Conservation (phyloP, 495 filamentous ascomycete genomes). For the Saxispiralis lemnorum region DNA sequence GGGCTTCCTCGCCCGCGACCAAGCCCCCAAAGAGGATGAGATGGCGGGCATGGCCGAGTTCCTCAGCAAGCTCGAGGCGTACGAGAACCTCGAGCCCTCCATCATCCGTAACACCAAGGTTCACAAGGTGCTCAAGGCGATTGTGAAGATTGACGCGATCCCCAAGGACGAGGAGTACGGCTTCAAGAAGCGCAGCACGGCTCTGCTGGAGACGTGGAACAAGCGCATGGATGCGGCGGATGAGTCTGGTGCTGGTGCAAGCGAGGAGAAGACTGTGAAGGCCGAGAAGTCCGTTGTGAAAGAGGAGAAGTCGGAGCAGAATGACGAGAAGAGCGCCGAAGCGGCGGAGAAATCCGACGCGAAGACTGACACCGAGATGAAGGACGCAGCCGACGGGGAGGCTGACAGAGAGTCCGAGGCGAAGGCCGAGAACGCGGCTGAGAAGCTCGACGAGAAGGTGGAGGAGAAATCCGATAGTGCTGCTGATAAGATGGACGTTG, state of each 20-base stretch:
- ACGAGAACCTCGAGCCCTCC: conserved; percentile 61
- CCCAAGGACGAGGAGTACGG: conserved; percentile 70
- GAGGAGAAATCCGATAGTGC: conserved; percentile 3
- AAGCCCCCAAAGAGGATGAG: conserved; percentile 68
- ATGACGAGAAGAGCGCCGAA: conserved; percentile 1
- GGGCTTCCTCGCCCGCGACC: conserved; percentile 67
- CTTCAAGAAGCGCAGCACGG: conserved; percentile 61
- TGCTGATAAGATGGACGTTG: background rate
- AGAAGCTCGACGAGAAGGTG: conserved; percentile 1
- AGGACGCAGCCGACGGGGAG: background rate
- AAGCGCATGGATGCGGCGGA: conserved; percentile 43
- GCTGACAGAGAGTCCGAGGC: conserved; percentile 7
- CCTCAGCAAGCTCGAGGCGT: conserved; percentile 59
- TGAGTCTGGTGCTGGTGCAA: conserved; percentile 1
- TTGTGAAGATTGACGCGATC: conserved; percentile 65
- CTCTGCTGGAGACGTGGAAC: conserved; percentile 66
- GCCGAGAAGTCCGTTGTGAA: background rate
- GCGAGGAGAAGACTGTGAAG: conserved; percentile 2
- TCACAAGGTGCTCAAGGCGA: conserved; percentile 82
- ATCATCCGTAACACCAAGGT: conserved; percentile 80
- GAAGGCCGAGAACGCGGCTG: conserved; percentile 2
- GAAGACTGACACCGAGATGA: conserved; percentile 1
- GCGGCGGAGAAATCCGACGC: conserved; percentile 1
- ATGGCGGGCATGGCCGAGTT: conserved; percentile 65
- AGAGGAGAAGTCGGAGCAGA: conserved; percentile 2